Conservation (phyloP, 164 flowering plant species). For the Vitis rotundifolia region DNA sequence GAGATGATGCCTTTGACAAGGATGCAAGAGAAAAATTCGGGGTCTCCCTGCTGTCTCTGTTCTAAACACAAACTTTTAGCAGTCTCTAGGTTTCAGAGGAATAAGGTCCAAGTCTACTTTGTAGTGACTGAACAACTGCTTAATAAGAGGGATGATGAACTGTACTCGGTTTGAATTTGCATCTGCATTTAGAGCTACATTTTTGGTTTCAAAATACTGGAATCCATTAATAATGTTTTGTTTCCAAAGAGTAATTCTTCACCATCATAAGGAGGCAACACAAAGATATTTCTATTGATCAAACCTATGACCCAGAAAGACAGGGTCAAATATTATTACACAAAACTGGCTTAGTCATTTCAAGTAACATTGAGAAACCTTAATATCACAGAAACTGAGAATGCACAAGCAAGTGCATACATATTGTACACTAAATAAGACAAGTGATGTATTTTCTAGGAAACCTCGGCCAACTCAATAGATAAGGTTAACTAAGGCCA, state of each 20-base stretch:
- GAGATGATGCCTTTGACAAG: slow-evolving; percentile 61
- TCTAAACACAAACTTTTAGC: slow-evolving; percentile 18
- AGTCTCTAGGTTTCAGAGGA: not conserved
- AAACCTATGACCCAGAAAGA: not conserved
- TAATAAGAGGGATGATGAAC: not conserved
- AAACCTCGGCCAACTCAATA: slow-evolving; percentile 9
- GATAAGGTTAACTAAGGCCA: slow-evolving; percentile 37
- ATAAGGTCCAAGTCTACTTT: slow-evolving; percentile 14
- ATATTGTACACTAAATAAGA: slow-evolving; percentile 7
- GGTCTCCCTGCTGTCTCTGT: slow-evolving; percentile 45
- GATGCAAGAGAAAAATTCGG: slow-evolving; percentile 67
- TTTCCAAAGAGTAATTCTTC: not conserved
- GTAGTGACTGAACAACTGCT: not conserved
- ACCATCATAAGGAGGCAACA: not conserved
- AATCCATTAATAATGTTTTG: not conserved
- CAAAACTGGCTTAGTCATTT: not conserved
- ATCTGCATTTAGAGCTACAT: no score
- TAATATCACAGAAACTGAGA: not conserved
- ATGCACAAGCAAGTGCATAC: slow-evolving; percentile 4
- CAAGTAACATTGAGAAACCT: not conserved
- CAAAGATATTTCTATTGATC: slow-evolving; percentile 2
- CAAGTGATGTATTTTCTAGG: slow-evolving; percentile 5
- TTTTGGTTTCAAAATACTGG: no score
- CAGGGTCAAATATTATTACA: not conserved
- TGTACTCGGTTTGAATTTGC: not conserved